Percentiles rank a stretch among this genome's conserved stretches.
phyloP scores from a whole-genome alignment of 2,329 filamentous ascomycete genomes.

The Helotiales sp. region DNA sequence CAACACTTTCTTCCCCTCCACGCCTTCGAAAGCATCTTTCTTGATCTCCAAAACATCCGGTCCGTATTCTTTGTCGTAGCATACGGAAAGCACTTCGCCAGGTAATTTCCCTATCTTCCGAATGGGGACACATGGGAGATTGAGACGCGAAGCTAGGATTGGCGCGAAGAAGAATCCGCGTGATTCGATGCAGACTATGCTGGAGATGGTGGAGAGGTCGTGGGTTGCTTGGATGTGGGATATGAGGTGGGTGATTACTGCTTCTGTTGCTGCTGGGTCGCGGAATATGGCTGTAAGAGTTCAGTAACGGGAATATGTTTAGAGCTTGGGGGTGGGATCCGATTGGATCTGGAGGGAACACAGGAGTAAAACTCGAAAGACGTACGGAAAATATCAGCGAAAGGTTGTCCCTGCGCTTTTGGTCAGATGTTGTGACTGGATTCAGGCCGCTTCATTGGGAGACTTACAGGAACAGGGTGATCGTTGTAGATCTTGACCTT shows the following conservation, averaged over 20 bases:
- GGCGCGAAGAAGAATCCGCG: slow-evolving; percentile 94
- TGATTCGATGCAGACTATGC: slow-evolving; percentile 85
- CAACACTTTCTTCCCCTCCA: slow-evolving; percentile 80
- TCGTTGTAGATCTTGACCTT: slow-evolving; percentile 33
- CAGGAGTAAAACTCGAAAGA: neutral
- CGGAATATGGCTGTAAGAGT: slow-evolving; percentile 25
- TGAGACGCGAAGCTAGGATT: slow-evolving; percentile 77
- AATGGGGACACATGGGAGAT: slow-evolving; percentile 85
- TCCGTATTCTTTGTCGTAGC: slow-evolving; percentile 93
- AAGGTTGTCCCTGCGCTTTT: slow-evolving; percentile 27
- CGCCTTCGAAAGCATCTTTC: slow-evolving; percentile 59
- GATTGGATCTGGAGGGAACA: neutral
- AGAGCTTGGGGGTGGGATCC: neutral
- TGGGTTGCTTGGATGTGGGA: slow-evolving; percentile 28
- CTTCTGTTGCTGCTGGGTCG: slow-evolving; percentile 28
- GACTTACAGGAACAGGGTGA: slow-evolving; percentile 29
- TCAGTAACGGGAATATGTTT: neutral
- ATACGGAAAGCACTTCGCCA: slow-evolving; percentile 79
- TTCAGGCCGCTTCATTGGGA: neutral
- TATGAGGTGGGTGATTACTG: slow-evolving; percentile 26
- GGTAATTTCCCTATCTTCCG: slow-evolving; percentile 95
- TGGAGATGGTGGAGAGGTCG: slow-evolving; percentile 20
- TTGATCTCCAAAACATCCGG: slow-evolving; percentile 95
- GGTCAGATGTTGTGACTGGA: neutral
- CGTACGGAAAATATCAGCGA: slow-evolving; percentile 28